Percentiles rank a stretch among this genome's conserved stretches.
phyloP scores from a whole-genome alignment of 768 basidiomycete genomes.

The Leccinum ochraceum region DNA sequence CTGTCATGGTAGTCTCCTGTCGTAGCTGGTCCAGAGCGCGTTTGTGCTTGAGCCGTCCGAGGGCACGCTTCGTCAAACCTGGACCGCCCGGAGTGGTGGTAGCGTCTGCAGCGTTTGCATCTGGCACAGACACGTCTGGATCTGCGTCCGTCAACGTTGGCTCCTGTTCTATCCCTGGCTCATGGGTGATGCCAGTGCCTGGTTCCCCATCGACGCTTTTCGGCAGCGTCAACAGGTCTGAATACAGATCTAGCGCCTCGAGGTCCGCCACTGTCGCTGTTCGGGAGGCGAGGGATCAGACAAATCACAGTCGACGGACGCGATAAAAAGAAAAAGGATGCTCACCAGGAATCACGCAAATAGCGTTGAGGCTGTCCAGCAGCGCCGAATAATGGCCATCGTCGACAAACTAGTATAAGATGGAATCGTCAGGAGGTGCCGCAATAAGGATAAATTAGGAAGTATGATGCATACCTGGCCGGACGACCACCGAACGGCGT shows the following conservation, averaged over 20 bases:
- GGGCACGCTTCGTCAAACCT: conserved; percentile 44
- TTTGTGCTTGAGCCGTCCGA: conserved; percentile 54
- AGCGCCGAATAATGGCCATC: conserved; percentile 31
- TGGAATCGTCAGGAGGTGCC: background rate
- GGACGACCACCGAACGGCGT: conserved; percentile 35
- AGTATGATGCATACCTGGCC: conserved; percentile 39
- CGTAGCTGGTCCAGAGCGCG: conserved; percentile 39
- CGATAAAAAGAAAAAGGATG: background rate
- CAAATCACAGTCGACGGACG: background rate
- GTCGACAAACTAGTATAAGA: conserved; percentile 22
- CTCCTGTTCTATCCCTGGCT: conserved; percentile 20
- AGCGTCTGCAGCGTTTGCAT: conserved; percentile 13
- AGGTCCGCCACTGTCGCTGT: conserved; percentile 54
- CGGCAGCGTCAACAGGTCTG: conserved; percentile 55
- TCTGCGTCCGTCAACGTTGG: background rate
- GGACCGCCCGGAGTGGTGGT: background rate
- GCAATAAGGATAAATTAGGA: background rate
- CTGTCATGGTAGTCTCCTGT: conserved; percentile 8
- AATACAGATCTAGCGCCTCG: conserved; percentile 60
- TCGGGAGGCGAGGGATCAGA: background rate
- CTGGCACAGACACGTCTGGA: conserved; percentile 4
- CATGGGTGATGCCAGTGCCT: conserved; percentile 33
- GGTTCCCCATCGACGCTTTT: conserved; percentile 53
- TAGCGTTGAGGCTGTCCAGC: conserved; percentile 47
- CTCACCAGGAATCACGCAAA: conserved; percentile 48